These are phyloP conservation scores for Conringia planisiliqua DNA, from an alignment of 345 rosid species.

Conservation along the genomic window DNA sequence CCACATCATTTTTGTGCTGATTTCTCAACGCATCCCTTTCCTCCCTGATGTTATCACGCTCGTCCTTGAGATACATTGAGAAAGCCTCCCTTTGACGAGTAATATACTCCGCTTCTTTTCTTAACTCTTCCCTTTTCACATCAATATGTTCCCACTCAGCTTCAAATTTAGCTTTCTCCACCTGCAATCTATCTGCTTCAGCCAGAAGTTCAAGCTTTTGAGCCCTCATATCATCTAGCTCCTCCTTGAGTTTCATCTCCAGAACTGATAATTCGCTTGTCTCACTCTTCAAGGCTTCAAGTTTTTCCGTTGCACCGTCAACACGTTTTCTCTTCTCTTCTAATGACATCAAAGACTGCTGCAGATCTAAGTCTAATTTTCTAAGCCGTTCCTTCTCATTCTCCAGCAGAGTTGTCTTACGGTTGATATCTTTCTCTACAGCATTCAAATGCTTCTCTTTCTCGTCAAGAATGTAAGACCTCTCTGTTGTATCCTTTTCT, in stretches of 20 bases:
- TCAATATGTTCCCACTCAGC: constrained; percentile 92
- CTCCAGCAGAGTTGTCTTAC: constrained; percentile 40
- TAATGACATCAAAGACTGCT: constrained; percentile 52
- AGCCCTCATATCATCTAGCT: constrained; percentile 76
- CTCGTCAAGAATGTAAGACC: constrained; percentile 47
- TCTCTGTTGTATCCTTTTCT: constrained; percentile 67
- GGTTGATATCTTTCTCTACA: constrained; percentile 50
- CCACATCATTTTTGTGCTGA: constrained; percentile 58
- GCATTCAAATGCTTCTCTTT: constrained; percentile 50
- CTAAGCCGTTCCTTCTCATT: constrained; percentile 62
- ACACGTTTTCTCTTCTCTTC: constrained; percentile 68
- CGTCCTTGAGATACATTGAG: constrained; percentile 69
- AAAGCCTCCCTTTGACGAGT: constrained; percentile 60
- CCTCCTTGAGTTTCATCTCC: constrained; percentile 90
- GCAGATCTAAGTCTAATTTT: constrained; percentile 57
- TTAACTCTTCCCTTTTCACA: constrained; percentile 76
- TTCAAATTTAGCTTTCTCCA: constrained; percentile 82
- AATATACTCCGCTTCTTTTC: constrained; percentile 52
- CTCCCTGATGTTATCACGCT: constrained; percentile 58
- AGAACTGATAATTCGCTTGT: constrained; percentile 60
- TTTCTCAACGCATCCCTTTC: constrained; percentile 69
- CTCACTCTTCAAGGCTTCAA: constrained; percentile 76
- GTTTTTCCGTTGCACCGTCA: constrained; percentile 57
- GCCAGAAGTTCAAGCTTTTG: constrained; percentile 66
- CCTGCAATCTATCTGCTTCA: constrained; percentile 73